Evolutionary conservation across 108 stramenopile genomes (phyloP).

Genomic region (Pelagomonas calceolata): DNA sequence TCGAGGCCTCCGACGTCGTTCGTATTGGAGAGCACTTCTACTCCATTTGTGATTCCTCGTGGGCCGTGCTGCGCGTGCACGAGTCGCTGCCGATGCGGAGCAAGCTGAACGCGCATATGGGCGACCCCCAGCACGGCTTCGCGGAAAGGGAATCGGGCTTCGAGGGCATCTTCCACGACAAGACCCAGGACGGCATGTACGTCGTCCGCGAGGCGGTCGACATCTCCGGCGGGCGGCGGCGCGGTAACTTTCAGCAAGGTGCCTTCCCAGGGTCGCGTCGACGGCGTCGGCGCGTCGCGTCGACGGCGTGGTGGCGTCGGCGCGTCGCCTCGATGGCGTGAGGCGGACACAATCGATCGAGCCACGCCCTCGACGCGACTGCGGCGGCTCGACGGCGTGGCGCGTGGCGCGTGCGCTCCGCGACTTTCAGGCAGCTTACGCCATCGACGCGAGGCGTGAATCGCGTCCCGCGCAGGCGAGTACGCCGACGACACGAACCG

Average conservation of each 20-base stretch:
- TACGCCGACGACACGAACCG: background rate
- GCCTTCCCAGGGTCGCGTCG: no score
- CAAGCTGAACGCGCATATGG: background rate
- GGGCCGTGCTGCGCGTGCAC: constrained; percentile 4
- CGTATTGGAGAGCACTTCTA: background rate
- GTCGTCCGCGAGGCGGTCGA: constrained; percentile 49
- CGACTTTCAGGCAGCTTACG: no score
- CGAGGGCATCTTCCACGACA: constrained; percentile 34
- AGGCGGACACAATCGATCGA: no score
- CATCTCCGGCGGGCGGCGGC: background rate
- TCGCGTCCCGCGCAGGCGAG: no score
- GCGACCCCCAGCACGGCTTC: background rate
- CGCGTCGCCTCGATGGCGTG: no score
- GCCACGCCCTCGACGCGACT: no score
- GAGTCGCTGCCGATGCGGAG: background rate
- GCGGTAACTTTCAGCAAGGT: no score
- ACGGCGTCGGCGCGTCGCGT: no score
- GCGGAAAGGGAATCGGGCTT: constrained; percentile 13
- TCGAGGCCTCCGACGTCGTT: constrained; percentile 7
- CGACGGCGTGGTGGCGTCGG: no score
- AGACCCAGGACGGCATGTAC: constrained; percentile 2
- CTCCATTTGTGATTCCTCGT: background rate
- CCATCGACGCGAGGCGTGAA: no score
- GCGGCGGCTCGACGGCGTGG: no score
- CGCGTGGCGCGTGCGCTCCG: no score